Conservation (phyloP, 352 stramenopile genomes). For the Pythium myriotylum region DNA sequence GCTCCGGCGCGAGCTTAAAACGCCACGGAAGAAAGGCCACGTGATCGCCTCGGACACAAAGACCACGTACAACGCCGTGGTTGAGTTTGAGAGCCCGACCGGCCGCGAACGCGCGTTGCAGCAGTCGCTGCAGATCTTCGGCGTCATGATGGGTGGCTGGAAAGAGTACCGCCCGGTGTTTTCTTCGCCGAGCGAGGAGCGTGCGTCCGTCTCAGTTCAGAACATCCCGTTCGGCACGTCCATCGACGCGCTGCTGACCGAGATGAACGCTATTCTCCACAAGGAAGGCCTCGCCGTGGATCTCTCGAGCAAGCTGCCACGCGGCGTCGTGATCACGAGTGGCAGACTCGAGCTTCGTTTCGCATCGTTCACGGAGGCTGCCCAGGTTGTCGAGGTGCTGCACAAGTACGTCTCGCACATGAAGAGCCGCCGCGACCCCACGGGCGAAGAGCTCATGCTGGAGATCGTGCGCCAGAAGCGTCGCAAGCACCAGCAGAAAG, state of each 20-base stretch:
- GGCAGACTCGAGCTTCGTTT: constrained; percentile 78
- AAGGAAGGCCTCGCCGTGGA: constrained; percentile 52
- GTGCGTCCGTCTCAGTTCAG: constrained; percentile 66
- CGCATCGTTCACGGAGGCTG: constrained; percentile 67
- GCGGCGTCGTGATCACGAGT: constrained; percentile 71
- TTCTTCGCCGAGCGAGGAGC: constrained; percentile 47
- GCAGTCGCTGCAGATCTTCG: constrained; percentile 84
- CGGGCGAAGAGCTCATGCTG: constrained; percentile 46
- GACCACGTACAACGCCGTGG: constrained; percentile 67
- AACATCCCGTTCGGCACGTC: constrained; percentile 78
- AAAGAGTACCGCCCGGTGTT: constrained; percentile 87
- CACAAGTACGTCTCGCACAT: constrained; percentile 49
- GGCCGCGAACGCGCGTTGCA: constrained; percentile 63
- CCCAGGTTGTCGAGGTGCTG: constrained; percentile 73
- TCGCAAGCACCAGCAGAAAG: constrained; percentile 46
- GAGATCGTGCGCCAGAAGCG: constrained; percentile 35
- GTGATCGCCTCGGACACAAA: constrained; percentile 82
- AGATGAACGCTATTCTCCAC: constrained; percentile 60
- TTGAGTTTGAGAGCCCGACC: constrained; percentile 67
- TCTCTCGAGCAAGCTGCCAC: constrained; percentile 54
- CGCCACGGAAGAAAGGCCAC: constrained; percentile 54
- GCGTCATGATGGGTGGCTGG: constrained; percentile 84
- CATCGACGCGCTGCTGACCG: constrained; percentile 53
- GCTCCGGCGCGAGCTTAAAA: constrained; percentile 37
- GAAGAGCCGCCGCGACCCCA: constrained; percentile 53